Percentiles rank a stretch among this genome's conserved stretches.
These are phyloP conservation scores for Polyporus arcularius DNA, from an alignment of 768 basidiomycete genomes.

Conservation along the genomic window DNA sequence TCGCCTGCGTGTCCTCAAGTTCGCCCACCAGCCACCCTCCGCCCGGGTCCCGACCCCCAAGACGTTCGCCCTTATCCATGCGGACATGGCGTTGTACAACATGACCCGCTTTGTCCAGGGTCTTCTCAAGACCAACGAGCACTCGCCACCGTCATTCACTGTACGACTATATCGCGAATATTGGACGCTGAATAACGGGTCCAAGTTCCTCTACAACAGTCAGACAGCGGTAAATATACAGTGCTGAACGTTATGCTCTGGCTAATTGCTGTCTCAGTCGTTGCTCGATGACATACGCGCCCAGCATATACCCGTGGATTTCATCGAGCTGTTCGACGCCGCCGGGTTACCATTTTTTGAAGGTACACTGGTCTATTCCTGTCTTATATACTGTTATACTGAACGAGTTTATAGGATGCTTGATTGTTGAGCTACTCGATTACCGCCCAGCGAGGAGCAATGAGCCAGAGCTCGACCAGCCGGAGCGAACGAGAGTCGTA, in stretches of 20 bases:
- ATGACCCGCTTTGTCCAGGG: slow-evolving; percentile 64
- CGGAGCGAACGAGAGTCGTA: slow-evolving; percentile 68
- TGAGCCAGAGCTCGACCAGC: slow-evolving; percentile 58
- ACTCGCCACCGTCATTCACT: slow-evolving; percentile 70
- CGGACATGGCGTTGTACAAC: slow-evolving; percentile 70
- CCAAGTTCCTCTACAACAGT: slow-evolving; percentile 81
- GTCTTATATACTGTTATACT: background rate
- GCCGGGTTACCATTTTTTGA: slow-evolving; percentile 81
- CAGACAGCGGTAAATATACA: slow-evolving; percentile 56
- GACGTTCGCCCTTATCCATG: background rate
- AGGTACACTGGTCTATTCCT: slow-evolving; percentile 42
- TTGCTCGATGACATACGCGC: slow-evolving; percentile 82
- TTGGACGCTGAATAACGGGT: slow-evolving; percentile 81
- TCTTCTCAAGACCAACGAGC: slow-evolving; percentile 58
- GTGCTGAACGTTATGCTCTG: background rate
- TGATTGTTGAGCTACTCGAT: slow-evolving; percentile 83
- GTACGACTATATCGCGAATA: slow-evolving; percentile 78
- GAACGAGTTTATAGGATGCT: slow-evolving; percentile 55
- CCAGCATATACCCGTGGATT: slow-evolving; percentile 83
- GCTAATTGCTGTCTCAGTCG: slow-evolving; percentile 46
- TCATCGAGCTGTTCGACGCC: slow-evolving; percentile 76
- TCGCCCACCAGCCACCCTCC: background rate
- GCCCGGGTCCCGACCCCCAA: background rate
- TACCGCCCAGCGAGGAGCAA: slow-evolving; percentile 62
- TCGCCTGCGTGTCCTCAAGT: background rate